Evolutionary conservation across 257 asterid genomes (phyloP).

Genomic region (Leptodermis oblonga): DNA sequence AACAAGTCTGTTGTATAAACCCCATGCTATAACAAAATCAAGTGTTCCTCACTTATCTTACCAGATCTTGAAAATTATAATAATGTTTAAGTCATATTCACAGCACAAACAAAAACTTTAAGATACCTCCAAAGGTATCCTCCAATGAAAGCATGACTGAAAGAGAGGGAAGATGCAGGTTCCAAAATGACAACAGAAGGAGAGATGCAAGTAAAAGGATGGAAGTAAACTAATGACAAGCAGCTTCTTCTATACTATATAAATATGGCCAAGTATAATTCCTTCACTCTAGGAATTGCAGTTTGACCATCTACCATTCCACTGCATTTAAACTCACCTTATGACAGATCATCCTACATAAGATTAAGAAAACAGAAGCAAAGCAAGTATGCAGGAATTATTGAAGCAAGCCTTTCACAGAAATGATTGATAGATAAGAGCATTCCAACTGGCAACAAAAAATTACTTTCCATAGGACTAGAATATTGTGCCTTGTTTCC

Average conservation of each 20-base stretch:
- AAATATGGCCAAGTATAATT: neutral
- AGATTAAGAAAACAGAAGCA: neutral
- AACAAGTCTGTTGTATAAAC: neutral
- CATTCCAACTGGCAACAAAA: constrained; percentile 4
- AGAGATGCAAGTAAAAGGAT: neutral
- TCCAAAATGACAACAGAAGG: neutral
- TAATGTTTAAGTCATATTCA: neutral
- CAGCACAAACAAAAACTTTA: neutral
- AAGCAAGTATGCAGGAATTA: too few species aligned
- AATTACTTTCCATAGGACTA: neutral
- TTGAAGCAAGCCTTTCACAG: neutral
- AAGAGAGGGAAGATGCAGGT: neutral
- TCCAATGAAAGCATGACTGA: neutral
- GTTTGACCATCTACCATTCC: neutral
- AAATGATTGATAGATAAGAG: constrained; percentile 3
- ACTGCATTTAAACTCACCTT: neutral
- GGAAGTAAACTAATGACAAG: neutral
- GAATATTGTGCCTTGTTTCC: neutral
- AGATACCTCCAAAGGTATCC: neutral
- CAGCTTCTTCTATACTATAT: neutral
- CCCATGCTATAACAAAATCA: neutral
- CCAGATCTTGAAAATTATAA: neutral
- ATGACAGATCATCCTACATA: neutral
- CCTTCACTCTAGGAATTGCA: neutral
- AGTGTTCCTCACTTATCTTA: neutral